A percentile compares a stretch with the other conserved stretches of the same genome.
Conservation (phyloP, 1,284 basidiomycete species). For the Ceratobasidium sp. region DNA sequence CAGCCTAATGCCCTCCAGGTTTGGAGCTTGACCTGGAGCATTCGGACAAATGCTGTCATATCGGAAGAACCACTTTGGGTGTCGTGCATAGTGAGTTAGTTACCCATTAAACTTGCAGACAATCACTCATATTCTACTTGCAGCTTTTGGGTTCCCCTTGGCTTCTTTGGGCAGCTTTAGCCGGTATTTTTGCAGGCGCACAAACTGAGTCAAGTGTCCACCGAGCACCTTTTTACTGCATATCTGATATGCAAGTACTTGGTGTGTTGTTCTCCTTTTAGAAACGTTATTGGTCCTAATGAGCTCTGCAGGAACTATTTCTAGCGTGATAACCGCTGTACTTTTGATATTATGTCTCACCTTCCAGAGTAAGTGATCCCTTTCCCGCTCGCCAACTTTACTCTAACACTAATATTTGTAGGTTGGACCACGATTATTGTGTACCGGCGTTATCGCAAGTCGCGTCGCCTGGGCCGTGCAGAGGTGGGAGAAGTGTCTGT, state of each 20-base stretch:
- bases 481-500: constrained; percentile 32
- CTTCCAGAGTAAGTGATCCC: constrained; percentile 3
- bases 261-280: neutral
- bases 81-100: neutral
- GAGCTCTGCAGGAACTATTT: neutral
- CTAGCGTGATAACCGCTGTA: neutral
- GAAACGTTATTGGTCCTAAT: neutral
- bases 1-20: neutral
- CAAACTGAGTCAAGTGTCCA: neutral
- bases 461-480: constrained; percentile 18
- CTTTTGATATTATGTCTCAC: constrained; percentile 30
- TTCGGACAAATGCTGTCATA: constrained; percentile 10
- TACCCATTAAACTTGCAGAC: too few relatives aligned
- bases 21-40: constrained; percentile 23
- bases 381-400: neutral
- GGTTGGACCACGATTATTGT: constrained; percentile 26
- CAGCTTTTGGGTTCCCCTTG: constrained; percentile 23
- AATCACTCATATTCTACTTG: neutral
- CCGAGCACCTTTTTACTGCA: constrained; percentile 26
- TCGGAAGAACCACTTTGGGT: constrained; percentile 22
- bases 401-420: neutral
- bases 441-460: constrained; percentile 19
- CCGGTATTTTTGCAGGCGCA: constrained; percentile 12
- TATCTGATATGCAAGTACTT: constrained; percentile 7
- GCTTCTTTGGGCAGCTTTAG: constrained; percentile 2